Percentiles rank a stretch among this genome's conserved stretches.
These are phyloP conservation scores for Echeveria elegans DNA, from an alignment of 164 flowering plant genomes.

Conservation along the genomic window DNA sequence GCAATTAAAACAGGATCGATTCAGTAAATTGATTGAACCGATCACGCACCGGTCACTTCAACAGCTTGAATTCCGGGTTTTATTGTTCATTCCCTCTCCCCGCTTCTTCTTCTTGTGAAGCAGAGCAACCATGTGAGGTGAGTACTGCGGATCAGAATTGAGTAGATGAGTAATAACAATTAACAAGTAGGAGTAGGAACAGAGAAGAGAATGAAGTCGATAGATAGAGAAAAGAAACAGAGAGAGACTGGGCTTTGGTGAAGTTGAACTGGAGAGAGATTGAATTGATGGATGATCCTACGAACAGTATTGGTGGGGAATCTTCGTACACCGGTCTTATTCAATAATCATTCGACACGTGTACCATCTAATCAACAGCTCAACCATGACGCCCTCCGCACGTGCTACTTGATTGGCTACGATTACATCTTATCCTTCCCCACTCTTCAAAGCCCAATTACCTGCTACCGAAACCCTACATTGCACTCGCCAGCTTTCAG, in stretches of 20 bases:
- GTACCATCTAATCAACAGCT: constrained; percentile 11
- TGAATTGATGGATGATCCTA: constrained; percentile 9
- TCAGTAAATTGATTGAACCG: not conserved
- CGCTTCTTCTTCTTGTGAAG: not conserved
- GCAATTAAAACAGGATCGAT: not conserved
- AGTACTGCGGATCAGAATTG: not conserved
- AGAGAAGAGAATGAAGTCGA: constrained; percentile 1
- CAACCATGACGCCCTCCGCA: constrained; percentile 21
- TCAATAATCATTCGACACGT: constrained; percentile 19
- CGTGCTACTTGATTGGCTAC: constrained; percentile 14
- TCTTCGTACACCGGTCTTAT: not conserved
- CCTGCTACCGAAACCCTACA: not conserved
- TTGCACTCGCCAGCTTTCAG: not conserved
- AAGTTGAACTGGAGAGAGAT: not conserved
- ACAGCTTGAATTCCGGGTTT: not conserved
- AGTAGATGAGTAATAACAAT: too few species aligned
- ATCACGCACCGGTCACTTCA: not conserved
- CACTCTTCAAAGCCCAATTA: not conserved
- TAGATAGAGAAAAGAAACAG: too few species aligned
- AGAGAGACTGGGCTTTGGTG: not conserved
- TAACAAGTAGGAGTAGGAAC: not conserved
- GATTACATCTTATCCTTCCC: not conserved
- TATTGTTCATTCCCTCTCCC: not conserved
- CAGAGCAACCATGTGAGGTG: not conserved
- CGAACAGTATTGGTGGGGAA: constrained; percentile 22